Conservation (phyloP, 75 land plant genomes). For the Ceratopteris richardii region DNA sequence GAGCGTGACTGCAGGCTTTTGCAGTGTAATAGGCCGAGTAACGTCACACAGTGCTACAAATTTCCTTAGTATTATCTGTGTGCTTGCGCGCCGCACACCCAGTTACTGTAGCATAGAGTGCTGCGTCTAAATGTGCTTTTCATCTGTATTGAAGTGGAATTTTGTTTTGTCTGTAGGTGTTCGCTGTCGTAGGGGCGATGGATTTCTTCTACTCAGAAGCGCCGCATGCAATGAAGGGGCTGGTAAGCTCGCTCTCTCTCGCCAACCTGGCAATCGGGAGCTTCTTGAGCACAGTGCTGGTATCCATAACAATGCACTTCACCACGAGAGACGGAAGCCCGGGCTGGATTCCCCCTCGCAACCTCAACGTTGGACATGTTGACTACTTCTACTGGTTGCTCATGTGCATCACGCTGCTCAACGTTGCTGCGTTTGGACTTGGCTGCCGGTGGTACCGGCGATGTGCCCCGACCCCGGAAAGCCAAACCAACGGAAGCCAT, state of each 20-base stretch:
- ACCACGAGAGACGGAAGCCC: constrained; percentile 26
- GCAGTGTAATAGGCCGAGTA: too few species aligned
- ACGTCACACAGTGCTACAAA: too few species aligned
- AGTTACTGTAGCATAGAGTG: too few species aligned
- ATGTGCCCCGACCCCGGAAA: too few species aligned
- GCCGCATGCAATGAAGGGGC: constrained; percentile 59
- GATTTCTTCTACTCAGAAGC: constrained; percentile 96
- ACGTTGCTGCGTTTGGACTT: constrained; percentile 50
- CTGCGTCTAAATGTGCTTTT: too few species aligned
- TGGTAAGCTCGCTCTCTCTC: constrained; percentile 71
- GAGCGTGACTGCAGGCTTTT: too few species aligned
- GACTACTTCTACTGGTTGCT: constrained; percentile 86
- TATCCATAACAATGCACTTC: constrained; percentile 44
- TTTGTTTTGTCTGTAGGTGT: too few species aligned
- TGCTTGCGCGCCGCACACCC: too few species aligned
- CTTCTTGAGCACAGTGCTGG: constrained; percentile 74
- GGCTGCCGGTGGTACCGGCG: constrained; percentile 50
- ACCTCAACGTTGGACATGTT: constrained; percentile 53
- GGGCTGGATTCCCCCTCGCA: constrained; percentile 60
- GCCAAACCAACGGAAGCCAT: too few species aligned
- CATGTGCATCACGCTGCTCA: constrained; percentile 44
- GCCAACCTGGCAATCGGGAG: constrained; percentile 70
- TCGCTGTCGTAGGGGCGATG: constrained; percentile 64
- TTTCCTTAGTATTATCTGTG: too few species aligned
- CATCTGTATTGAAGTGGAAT: too few species aligned